Evolutionary conservation across 2,329 filamentous ascomycete species (phyloP), one percentile per base, ranked within the genome.

Genomic region (Huntiella omanensis): DNA sequence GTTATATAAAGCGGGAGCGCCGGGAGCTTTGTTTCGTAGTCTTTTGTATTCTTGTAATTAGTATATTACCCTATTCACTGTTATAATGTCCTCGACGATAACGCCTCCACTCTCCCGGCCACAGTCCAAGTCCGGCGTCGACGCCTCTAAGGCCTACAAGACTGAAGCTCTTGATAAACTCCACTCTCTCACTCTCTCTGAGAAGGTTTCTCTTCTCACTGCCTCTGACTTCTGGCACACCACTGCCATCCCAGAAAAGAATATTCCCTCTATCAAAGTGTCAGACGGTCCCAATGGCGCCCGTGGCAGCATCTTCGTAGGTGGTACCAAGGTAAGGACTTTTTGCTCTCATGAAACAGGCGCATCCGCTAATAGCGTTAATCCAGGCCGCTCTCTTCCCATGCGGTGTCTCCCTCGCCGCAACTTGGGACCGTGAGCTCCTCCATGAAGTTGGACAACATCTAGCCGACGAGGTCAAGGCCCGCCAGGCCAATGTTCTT

Each of bases 381-480:
- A 46, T 57, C 8, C 56, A 83, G 65, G 81, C 83, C 35, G 83
- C 83, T 13, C 70, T 85, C 40, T 82, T 88, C 52, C 83, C 83
- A 5, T 87, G 82, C 53, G 82, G 81, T 47, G 76, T 84, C 47
- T 84, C 80, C 0, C 69, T 88, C 39, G 83, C 81, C 5, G 79
- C 82, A 37, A 85, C 83, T 33, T 91, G 81, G 80, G 83, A 88
- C 56, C 69, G 73, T 41, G 68, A 77, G 4, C 64, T 88, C 34
- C 68, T 87, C 19, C 69, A 76, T 50, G 63, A 82, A 52, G 72
- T 85, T 37, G 83, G 83, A 8, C 68, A 73, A 48, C 71, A 83
- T 52, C 71, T 88, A 49, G 83, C 77, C 10, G 67, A 77, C 10
- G 83, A 91, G 60, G 68, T 71, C 17, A 80, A 76, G 54, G 80